Base-by-base conservation (phyloP, 805 yeast species). In the Jamesozyma piceae region DNA sequence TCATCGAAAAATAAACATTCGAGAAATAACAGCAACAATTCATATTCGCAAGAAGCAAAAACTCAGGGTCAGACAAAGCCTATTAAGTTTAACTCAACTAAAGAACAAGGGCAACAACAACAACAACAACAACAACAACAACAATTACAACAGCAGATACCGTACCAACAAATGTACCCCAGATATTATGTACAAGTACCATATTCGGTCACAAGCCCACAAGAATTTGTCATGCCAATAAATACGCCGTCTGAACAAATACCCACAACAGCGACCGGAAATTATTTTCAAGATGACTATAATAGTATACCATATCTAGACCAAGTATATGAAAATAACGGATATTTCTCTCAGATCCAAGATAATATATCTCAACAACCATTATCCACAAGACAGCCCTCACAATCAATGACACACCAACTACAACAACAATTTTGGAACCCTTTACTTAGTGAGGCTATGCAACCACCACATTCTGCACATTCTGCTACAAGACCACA, bases 371-470 rank as follows among this genome's bases (percentile, higher is more conserved):
- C 21, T 11, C 27, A n/a, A 22, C 34, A 2, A 11, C 28, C 10
- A 27, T 20, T 15, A 29, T 24, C 4, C 11, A 32, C 44, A 17
- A 46, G 43, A 20, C 41, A 36, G 14, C 53, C 49, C 5, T 24
- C 28, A 8, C 28, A 24, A 24, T 6, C 28, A 24, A 24, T 6
- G 10, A 11, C 28, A 8, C 28, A 24, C 6, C 42, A 45, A 14
- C 33, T 43, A 37, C 42, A 45, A 14, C 33, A 45, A 37, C 22
- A 41, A 38, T n/a, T 54, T 53, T 37, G 51, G 45, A 37, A 42
- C n/a, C 49, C 42, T 39, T 38, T 49, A 19, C 52, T 57, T 15
- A 45, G 49, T 13, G 55, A 49, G 34, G 49, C 53, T 18, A 46
- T 53, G 45, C 56, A 50, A 35, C 52, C 53, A 4, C 45, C 52